A percentile compares a stretch with the other conserved stretches of the same genome.
phyloP scores from a whole-genome alignment of 306 rosid genomes.

The Corylus heterophylla region DNA sequence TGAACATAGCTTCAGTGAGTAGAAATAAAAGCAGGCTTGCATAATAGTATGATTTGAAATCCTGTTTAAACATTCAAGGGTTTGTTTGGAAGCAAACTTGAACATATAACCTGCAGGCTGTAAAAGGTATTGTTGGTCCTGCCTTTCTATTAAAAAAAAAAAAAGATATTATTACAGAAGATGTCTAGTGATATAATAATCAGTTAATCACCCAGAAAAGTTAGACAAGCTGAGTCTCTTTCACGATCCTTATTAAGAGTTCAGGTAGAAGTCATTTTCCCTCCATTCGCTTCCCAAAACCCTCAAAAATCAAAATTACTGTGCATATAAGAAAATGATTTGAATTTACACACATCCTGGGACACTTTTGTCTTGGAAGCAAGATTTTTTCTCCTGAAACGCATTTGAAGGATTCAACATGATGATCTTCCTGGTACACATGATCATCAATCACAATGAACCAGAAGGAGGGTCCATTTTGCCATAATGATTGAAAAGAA shows the following conservation, averaged over 20 bases:
- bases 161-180: not conserved
- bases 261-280: not conserved
- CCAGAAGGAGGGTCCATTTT: not conserved
- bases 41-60: no score
- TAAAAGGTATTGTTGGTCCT: not conserved
- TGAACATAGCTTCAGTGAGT: slow-evolving; percentile 17
- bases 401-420: not conserved
- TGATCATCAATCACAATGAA: not conserved
- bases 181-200: not conserved
- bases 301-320: not conserved
- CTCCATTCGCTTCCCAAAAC: not conserved
- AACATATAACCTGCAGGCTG: not conserved
- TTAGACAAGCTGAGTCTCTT: not conserved
- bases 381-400: no score
- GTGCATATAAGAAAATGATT: not conserved
- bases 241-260: not conserved
- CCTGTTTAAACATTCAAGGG: not conserved
- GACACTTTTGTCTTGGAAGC: not conserved
- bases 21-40: not conserved
- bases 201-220: not conserved
- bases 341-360: not conserved
- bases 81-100: not conserved
- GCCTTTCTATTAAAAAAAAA: not conserved
- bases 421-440: not conserved
- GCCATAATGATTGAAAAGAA: not conserved